Conservation (phyloP, 2,329 filamentous ascomycete species). For the Pseudocercospora crystallina region DNA sequence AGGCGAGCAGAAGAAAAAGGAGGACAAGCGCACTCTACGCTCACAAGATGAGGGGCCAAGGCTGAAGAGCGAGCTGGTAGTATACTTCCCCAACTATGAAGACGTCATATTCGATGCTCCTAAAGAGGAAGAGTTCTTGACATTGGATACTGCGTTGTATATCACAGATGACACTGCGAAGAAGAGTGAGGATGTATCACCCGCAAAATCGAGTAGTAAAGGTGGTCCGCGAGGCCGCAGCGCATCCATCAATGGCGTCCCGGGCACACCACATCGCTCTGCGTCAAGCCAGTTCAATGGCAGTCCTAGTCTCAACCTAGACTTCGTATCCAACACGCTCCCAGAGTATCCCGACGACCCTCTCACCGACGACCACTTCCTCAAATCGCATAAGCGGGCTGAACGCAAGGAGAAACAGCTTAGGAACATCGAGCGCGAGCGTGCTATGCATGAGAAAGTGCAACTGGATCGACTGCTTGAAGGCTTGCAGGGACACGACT, state of each 20-base stretch:
- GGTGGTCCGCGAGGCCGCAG: conserved; percentile 6
- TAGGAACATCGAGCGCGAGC: conserved; percentile 66
- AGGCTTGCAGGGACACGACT: conserved; percentile 85
- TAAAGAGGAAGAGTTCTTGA: conserved; percentile 67
- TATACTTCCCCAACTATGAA: conserved; percentile 92
- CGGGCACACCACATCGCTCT: conserved; percentile 18
- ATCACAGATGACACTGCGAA: conserved; percentile 31
- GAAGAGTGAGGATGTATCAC: conserved; percentile 12
- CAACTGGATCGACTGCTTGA: conserved; percentile 70
- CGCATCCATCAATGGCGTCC: conserved; percentile 18
- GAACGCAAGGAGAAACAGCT: conserved; percentile 68
- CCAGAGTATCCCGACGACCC: conserved; percentile 51
- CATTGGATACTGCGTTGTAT: conserved; percentile 28
- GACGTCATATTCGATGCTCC: conserved; percentile 85
- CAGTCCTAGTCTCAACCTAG: conserved; percentile 24
- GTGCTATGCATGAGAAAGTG: conserved; percentile 65
- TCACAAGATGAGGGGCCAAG: conserved; percentile 79
- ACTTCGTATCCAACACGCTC: conserved; percentile 29
- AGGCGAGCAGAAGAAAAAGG: conserved; percentile 29
- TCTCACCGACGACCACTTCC: conserved; percentile 56
- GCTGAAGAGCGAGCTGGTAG: conserved; percentile 86
- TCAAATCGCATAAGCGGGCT: conserved; percentile 59
- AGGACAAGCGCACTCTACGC: conserved; percentile 74
- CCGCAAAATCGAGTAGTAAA: conserved; percentile 15
- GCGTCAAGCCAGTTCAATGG: conserved; percentile 20